A percentile compares a stretch with the other conserved stretches of the same genome.
Conservation (phyloP, 2,329 filamentous ascomycete species). For the Ascochyta lentis region DNA sequence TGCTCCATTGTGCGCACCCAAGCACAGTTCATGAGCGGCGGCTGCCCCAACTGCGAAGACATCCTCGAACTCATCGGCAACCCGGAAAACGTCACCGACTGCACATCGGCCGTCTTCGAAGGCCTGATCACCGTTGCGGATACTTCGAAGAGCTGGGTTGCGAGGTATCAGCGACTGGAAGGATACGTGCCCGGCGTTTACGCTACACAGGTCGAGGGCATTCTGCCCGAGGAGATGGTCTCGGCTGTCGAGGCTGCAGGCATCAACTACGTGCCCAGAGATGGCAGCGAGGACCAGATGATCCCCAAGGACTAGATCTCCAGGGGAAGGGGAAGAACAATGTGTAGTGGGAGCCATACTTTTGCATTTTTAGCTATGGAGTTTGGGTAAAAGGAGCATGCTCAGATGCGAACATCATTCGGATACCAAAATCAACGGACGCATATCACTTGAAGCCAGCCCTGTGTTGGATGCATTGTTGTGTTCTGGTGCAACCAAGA, state of each 20-base stretch:
- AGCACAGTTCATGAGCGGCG: constrained; percentile 79
- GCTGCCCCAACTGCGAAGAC: constrained; percentile 96
- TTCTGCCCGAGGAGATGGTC: constrained; percentile 66
- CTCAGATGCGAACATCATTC: constrained; percentile 1
- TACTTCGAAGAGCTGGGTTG: constrained; percentile 88
- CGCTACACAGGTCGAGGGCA: constrained; percentile 91
- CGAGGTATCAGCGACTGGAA: constrained; percentile 93
- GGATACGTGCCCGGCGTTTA: constrained; percentile 89
- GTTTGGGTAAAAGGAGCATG: constrained; percentile 26
- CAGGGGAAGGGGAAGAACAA: no score
- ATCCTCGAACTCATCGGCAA: constrained; percentile 84
- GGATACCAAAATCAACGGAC: constrained; percentile 8
- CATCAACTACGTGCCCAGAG: constrained; percentile 64
- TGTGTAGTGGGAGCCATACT: background rate
- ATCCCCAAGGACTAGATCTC: constrained; percentile 36
- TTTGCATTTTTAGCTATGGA: constrained; percentile 36
- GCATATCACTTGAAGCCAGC: background rate
- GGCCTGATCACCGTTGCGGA: constrained; percentile 86
- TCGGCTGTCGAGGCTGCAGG: constrained; percentile 64
- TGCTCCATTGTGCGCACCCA: constrained; percentile 92
- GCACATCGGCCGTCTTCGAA: constrained; percentile 96
- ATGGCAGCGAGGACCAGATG: constrained; percentile 48
- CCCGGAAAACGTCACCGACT: constrained; percentile 83
- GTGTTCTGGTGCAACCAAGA: no score
- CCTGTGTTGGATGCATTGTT: no score